Conservation (phyloP, 2,329 filamentous ascomycete species). For the Didymella exigua region DNA sequence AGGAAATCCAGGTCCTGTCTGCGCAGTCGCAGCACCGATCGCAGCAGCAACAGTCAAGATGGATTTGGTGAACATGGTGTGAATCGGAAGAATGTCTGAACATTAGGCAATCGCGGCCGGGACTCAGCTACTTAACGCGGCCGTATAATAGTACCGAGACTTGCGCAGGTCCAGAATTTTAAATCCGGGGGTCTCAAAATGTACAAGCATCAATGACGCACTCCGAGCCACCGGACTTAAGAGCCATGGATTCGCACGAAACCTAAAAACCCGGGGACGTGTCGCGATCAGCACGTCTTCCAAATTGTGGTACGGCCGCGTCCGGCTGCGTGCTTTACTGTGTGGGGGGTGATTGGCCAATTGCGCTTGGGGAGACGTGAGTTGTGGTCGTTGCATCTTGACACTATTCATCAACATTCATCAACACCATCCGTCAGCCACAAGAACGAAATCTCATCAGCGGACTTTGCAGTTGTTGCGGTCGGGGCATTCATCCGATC, state of each 20-base stretch:
- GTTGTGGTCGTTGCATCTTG: background rate
- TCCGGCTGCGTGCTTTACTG: background rate
- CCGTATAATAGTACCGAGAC: background rate
- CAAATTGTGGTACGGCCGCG: background rate
- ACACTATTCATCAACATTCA: background rate
- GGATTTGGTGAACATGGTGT: slow-evolving; percentile 24
- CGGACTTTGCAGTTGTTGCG: background rate
- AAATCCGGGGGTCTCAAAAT: background rate
- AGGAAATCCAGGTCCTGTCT: slow-evolving; percentile 41
- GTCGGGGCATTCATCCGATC: background rate
- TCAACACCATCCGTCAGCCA: background rate
- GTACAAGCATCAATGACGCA: slow-evolving; percentile 8
- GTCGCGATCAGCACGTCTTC: background rate
- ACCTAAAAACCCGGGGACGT: background rate
- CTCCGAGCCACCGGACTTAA: background rate
- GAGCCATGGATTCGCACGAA: background rate
- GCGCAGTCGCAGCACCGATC: slow-evolving; percentile 23
- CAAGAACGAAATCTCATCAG: background rate
- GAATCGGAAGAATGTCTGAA: no score
- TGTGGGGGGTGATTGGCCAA: background rate
- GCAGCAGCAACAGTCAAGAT: slow-evolving; percentile 20
- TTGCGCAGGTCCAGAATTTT: slow-evolving; percentile 2
- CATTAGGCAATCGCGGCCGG: no score
- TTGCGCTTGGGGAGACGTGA: background rate
- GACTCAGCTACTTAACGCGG: background rate